Conservation (phyloP, 2,329 filamentous ascomycete species). For the Penicillium capsulatum region DNA sequence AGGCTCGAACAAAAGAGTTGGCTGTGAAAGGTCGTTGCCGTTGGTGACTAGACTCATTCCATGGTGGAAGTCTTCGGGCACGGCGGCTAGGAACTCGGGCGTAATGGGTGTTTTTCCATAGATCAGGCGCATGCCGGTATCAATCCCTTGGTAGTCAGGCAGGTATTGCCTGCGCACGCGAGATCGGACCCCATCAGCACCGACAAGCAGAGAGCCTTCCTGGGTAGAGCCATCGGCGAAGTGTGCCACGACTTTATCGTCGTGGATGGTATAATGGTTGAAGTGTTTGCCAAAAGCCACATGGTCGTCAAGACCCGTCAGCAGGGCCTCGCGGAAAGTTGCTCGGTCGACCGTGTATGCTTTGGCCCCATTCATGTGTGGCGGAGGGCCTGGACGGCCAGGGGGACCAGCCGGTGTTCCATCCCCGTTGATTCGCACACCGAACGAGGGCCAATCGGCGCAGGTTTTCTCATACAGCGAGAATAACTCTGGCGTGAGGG, state of each 20-base stretch:
- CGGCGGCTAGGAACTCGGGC: constrained; percentile 6
- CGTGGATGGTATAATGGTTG: constrained; percentile 18
- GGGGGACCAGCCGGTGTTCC: constrained; percentile 4
- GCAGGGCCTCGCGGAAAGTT: constrained; percentile 32
- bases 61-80: constrained; percentile 8
- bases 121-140: constrained; percentile 38
- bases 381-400: background rate
- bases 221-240: constrained; percentile 35
- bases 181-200: constrained; percentile 40
- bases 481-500: constrained; percentile 16
- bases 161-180: constrained; percentile 37
- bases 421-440: constrained; percentile 11
- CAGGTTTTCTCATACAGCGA: constrained; percentile 19
- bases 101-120: constrained; percentile 29
- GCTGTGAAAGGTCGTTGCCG: constrained; percentile 8
- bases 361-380: constrained; percentile 8
- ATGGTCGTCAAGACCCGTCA: constrained; percentile 27
- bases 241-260: constrained; percentile 7
- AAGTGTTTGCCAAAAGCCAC: constrained; percentile 33
- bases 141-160: constrained; percentile 33
- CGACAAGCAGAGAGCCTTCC: constrained; percentile 35
- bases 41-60: constrained; percentile 17
- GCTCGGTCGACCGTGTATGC: constrained; percentile 31
- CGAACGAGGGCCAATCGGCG: constrained; percentile 12
- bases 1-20: constrained; percentile 17